Evolutionary conservation across 371 early-diverging fungal species (phyloP), one percentile per base, ranked within the genome.

Genomic region (Dinochytrium kinnereticum): DNA sequence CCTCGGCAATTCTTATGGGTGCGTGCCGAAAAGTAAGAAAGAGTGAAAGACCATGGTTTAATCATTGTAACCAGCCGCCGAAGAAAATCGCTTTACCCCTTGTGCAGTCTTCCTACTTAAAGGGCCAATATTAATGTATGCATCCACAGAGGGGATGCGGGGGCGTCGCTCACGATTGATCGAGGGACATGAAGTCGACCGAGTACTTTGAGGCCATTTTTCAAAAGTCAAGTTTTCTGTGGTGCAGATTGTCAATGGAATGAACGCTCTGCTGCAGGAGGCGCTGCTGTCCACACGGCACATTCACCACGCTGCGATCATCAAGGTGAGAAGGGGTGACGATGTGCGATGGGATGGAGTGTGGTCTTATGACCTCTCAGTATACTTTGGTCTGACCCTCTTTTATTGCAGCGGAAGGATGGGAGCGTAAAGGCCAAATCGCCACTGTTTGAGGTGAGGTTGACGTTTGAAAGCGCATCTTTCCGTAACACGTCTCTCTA

Each of bases 251-350:
- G 57, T 19, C 30, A 61, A 31, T 53, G 55, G 7, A 50, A 85
- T 85, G 86, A 85, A 85, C 68, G 72, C 83, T 15, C 74, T 86
- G 2, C 70, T 86, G 21, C 80, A 82, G 59, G 85, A 86, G 76
- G 83, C 82, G 17, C 65, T 84, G 19, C 33, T 86, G 31, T 70
- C 77, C 2, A 84, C 86, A 1, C 70, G 72, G 30, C 82, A 86
- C 59, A 70, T 86, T 44, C 68, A 68, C 37, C 80, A 84, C 39
- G 84, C 84, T 10, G 86, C 84, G 1, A 86, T 86, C 51, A 70
- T 86, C 44, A 76, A 68, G 53, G 68, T 68, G 19, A n/a, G n/a
- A n/a, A n/a, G n/a, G n/a, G n/a, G n/a, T n/a, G n/a, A n/a, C n/a
- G n/a, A n/a, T n/a, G n/a, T n/a, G n/a, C n/a, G n/a, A n/a, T n/a